Base-by-base conservation (phyloP, 192 early-diverging fungal genomes). In the Haplosporangium gracile region DNA sequence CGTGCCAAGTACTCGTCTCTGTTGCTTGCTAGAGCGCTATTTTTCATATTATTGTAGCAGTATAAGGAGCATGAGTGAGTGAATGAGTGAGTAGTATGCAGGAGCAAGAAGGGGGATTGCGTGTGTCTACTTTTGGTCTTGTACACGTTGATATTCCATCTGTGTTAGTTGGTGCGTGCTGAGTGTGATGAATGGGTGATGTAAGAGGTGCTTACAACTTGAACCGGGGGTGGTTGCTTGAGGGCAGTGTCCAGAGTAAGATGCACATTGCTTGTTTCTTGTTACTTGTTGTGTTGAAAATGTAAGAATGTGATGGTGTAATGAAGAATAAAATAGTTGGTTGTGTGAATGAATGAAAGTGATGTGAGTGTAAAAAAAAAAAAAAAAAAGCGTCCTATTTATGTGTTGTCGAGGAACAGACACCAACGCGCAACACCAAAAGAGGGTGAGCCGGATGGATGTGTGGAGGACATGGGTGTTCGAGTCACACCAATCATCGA, bases 21-120 rank as follows among this genome's bases (percentile, higher is more conserved):
- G 63, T 92, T 92, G 63, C 85, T 87, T 9, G 89, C 89, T 47
- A 92, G 90, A 7, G 88, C 81, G 77, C 91, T 91, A 80, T n/a
- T 18, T 51, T 18, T 51, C 43, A 51, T 22, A 18, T 51, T 20
- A 13, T 20, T 49, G 39, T 34, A 40, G 26, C 18, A 26, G 51
- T 1, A 38, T n/a, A 2, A 24, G 68, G 72, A 15, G 32, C 26
- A 49, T 53, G 38, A 45, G 15, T 38, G 49, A 72, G 34, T 18
- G n/a, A 38, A 4, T 75, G n/a, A 32, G 34, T n/a, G 4, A n/a
- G 49, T 29, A 72, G 47, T 38, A 73, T 26, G 22, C 18, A 51
- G 10, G 72, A 47, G 29, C 13, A 2, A 22, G 6, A 26, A 13
- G n/a, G 36, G 2, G 24, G 2, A n/a, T n/a, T 43, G 9, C n/a